Evolutionary conservation across 768 basidiomycete genomes (phyloP).

Genomic region (Chalciporus piperatus): DNA sequence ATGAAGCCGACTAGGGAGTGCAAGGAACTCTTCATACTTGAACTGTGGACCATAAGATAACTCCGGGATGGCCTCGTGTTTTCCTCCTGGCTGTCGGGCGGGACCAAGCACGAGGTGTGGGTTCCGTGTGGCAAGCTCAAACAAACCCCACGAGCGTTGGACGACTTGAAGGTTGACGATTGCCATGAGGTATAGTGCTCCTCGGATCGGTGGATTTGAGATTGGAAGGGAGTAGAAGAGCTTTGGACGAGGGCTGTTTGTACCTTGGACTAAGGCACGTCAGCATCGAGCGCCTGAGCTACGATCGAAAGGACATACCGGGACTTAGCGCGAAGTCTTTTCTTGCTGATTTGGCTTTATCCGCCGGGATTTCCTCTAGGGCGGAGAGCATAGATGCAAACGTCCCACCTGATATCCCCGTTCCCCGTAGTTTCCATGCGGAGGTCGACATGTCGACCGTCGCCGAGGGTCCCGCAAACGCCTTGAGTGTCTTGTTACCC

Average conservation of each 20-base stretch:
- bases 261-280: slow-evolving; percentile 30
- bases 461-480: slow-evolving; percentile 33
- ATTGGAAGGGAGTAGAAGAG: slow-evolving; percentile 39
- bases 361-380: slow-evolving; percentile 32
- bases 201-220: slow-evolving; percentile 33
- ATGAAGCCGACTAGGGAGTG: slow-evolving; percentile 37
- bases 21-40: slow-evolving; percentile 71
- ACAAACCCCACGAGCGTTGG: slow-evolving; percentile 55
- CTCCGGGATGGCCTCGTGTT: slow-evolving; percentile 16
- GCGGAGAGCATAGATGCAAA: slow-evolving; percentile 33
- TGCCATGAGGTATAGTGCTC: slow-evolving; percentile 44
- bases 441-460: slow-evolving; percentile 56
- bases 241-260: slow-evolving; percentile 24
- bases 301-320: slow-evolving; percentile 26
- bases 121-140: slow-evolving; percentile 31
- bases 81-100: slow-evolving; percentile 13
- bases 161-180: slow-evolving; percentile 47
- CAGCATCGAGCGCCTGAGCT: not conserved
- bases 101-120: slow-evolving; percentile 13
- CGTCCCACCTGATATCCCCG: slow-evolving; percentile 37
- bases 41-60: slow-evolving; percentile 66
- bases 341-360: slow-evolving; percentile 28
- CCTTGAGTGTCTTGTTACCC: slow-evolving; percentile 66
- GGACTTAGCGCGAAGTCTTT: slow-evolving; percentile 44
- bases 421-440: slow-evolving; percentile 38